Evolutionary conservation across 2,329 filamentous ascomycete species (phyloP), one percentile per base, ranked within the genome.

Genomic region (Zarea fungicola): DNA sequence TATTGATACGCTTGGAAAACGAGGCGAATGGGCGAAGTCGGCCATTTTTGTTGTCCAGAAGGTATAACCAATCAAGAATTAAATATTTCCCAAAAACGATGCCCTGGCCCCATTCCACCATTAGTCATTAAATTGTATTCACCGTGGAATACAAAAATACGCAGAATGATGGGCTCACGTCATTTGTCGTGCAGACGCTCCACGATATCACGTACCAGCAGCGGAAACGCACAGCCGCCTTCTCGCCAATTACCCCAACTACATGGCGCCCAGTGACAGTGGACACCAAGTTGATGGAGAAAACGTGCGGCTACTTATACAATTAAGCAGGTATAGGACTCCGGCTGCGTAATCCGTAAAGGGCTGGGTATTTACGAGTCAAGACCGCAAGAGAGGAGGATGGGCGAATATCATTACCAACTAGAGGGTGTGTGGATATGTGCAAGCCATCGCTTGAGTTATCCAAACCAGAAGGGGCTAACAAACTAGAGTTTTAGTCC

Each of bases 41-140:
- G 48, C 48, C 4, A 46, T 42, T 4, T 36, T 50, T n/a, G 31
- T 50, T n/a, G n/a, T 50, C 29, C 48, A 50, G 18, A 46, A 50
- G 36, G 47, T 50, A 42, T 42, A 32, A 22, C 48, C 48, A 3
- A 36, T 26, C 8, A 10, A 40, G 8, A 50, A 42, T 11, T 42
- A 42, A n/a, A 28, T 42, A 13, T 29, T 50, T 1, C 48, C 48
- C 16, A 25, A 21, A 10, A 18, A 29, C 6, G 36, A 50, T 19
- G 5, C 1, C 6, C 2, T 50, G 48, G 48, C 48, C 48, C 13
- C 48, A 50, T 22, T n/a, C 48, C 7, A 11, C 4, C 5, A 35
- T 29, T 11, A 42, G 48, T 19, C 48, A 50, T 21, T 42, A 50
- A 19, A 50, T 37, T 6, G 25, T 50, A 10, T 25, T 50, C 31